Base-by-base conservation (phyloP, 2,329 filamentous ascomycete genomes). In the Diplodia intermedia region DNA sequence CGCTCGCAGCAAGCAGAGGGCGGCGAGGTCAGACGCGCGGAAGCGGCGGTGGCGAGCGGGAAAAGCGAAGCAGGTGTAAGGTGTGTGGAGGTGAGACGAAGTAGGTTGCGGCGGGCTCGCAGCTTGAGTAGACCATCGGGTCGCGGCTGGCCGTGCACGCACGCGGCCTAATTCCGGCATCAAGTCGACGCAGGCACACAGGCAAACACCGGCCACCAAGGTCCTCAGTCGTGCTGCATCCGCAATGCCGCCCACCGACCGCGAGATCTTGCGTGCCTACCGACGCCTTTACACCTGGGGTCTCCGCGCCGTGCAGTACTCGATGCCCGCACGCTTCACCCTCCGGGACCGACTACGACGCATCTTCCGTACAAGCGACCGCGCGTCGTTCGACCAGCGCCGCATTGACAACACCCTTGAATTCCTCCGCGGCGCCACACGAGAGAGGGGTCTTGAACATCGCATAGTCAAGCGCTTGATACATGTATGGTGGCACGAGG, bases 261-360 rank as follows among this genome's bases (percentile, higher is more conserved):
- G 23, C 31, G 53, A 69, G 36, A 75, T 92, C 63, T 75, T 89
- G 49, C 84, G 86, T 72, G 88, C 90, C 56, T 95, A 94, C 79
- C 86, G 92, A 69, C 82, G 86, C 68, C 83, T 95, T 40, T 90
- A 91, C 75, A 88, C 89, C 65, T 84, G 84, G 7, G 81, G 86
- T 20, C 83, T 94, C n/a, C 86, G 84, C 36, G 92, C 91, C 4
- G 87, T 94, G 26, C 88, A 90, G 71, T 91, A 88, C 80, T 86
- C 91, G 15, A 85, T 86, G 70, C 91, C 91, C 18, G 86, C 88
- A 36, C 88, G 91, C 66, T 90, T 83, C 77, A 81, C 86, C 4
- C 82, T 87, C 18, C 86, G 87, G 68, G 83, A 89, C 73, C 77
- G 78, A 43, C 71, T 83, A 23, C 80, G 82, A 31, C 72, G 78